phyloP scores from a whole-genome alignment of 257 asterid species.

The Scutellaria galericulata region DNA sequence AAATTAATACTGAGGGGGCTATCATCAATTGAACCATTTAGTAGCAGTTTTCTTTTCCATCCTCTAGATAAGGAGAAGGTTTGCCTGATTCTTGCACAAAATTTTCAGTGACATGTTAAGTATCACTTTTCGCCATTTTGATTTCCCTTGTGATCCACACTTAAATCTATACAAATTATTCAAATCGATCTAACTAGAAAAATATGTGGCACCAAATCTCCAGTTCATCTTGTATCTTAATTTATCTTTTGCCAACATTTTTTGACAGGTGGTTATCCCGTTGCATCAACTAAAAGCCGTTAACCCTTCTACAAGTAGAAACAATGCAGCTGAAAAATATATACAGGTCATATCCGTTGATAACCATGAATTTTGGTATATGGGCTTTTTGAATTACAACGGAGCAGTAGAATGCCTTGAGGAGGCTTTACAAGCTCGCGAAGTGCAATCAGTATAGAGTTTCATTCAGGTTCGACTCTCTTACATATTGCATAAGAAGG shows the following conservation, averaged over 20 bases:
- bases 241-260: background rate
- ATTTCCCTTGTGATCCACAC: background rate
- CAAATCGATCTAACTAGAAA: constrained; percentile 10
- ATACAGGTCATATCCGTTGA: constrained; percentile 87
- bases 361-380: constrained; percentile 93
- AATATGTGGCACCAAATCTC: background rate
- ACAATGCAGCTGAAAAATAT: constrained; percentile 79
- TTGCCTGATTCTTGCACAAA: constrained; percentile 1
- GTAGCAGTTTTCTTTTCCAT: background rate
- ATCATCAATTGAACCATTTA: constrained; percentile 11
- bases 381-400: constrained; percentile 83
- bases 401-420: constrained; percentile 79
- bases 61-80: background rate
- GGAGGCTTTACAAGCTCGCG: constrained; percentile 51
- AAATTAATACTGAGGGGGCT: constrained; percentile 1
- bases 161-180: background rate
- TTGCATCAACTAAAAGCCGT: constrained; percentile 87
- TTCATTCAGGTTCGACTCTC: constrained; percentile 13
- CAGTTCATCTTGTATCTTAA: background rate
- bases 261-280: constrained; percentile 82
- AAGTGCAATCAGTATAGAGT: constrained; percentile 46
- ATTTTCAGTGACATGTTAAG: background rate
- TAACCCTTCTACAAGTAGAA: constrained; percentile 78
- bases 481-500: constrained; percentile 6
- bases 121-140: background rate